Conservation (phyloP, 2,329 filamentous ascomycete genomes). For the Aspergillus hiratsukae region DNA sequence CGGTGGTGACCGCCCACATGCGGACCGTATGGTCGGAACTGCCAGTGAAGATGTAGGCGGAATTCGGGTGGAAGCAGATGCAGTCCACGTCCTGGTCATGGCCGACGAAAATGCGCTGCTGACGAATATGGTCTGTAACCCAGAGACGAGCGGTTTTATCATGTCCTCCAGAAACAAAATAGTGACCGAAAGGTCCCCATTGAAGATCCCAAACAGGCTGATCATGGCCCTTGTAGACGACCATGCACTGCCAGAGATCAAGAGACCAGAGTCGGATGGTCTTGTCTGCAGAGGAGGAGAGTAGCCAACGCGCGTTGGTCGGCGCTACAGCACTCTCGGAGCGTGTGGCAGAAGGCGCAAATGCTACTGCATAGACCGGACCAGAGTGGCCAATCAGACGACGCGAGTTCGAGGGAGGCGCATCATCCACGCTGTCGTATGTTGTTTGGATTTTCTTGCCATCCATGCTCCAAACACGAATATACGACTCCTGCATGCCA, state of each 20-base stretch:
- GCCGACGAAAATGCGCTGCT: conserved; percentile 80
- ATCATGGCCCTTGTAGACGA: conserved; percentile 89
- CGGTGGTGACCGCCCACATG: conserved; percentile 94
- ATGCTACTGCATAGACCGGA: conserved; percentile 83
- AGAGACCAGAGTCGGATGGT: conserved; percentile 90
- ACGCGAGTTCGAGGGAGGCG: conserved; percentile 66
- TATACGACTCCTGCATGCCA: conserved; percentile 90
- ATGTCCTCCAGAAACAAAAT: conserved; percentile 82
- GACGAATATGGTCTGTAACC: conserved; percentile 88
- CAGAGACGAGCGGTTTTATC: conserved; percentile 89
- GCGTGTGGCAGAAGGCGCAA: conserved; percentile 65
- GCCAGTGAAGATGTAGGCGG: conserved; percentile 86
- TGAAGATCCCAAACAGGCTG: conserved; percentile 82
- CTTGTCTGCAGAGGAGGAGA: conserved; percentile 83
- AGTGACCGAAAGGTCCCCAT: conserved; percentile 92
- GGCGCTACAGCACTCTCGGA: conserved; percentile 49
- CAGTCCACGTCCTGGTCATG: conserved; percentile 92
- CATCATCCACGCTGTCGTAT: conserved; percentile 54
- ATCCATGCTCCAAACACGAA: conserved; percentile 88
- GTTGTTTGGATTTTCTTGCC: conserved; percentile 73
- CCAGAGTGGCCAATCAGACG: conserved; percentile 82
- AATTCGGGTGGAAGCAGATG: conserved; percentile 92
- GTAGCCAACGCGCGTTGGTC: conserved; percentile 66
- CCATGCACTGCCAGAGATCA: conserved; percentile 86
- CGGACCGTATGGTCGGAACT: conserved; percentile 90